These are phyloP conservation scores for Haplosporangium sp. DNA, from an alignment of 371 early-diverging fungal genomes.

Conservation along the genomic window DNA sequence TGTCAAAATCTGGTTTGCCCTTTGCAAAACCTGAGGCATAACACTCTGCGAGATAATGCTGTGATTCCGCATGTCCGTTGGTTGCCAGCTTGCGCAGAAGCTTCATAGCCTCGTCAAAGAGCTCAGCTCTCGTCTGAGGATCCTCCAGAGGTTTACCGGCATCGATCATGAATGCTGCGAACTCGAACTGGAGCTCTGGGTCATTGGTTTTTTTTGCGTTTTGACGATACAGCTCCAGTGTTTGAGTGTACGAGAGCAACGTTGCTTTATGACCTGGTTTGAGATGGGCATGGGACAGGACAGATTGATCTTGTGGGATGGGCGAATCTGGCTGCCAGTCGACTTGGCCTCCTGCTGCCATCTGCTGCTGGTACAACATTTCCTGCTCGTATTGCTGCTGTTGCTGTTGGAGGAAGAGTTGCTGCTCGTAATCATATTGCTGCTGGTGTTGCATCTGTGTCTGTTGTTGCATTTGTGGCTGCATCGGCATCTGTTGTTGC, in stretches of 20 bases:
- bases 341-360: constrained; percentile 59
- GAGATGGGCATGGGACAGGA: constrained; percentile 73
- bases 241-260: constrained; percentile 73
- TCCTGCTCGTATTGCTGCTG: constrained; percentile 44
- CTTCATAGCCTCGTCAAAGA: constrained; percentile 70
- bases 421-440: constrained; percentile 26
- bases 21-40: constrained; percentile 72
- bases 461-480: constrained; percentile 5
- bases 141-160: constrained; percentile 69
- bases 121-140: constrained; percentile 64
- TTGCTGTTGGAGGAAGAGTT: constrained; percentile 30
- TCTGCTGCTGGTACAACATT: constrained; percentile 41
- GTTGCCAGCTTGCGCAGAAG: constrained; percentile 68
- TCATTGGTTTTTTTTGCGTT: constrained; percentile 87
- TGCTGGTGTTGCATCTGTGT: constrained; percentile 21
- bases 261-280: constrained; percentile 76
- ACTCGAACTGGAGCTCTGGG: constrained; percentile 83
- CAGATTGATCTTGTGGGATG: constrained; percentile 8
- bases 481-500: constrained; percentile 3
- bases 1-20: constrained; percentile 76
- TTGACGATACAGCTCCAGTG: constrained; percentile 82
- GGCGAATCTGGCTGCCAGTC: constrained; percentile 67
- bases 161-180: constrained; percentile 81
- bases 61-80: constrained; percentile 72
- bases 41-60: constrained; percentile 73